Evolutionary conservation across 495 filamentous ascomycete genomes (phyloP).

Genomic region (Aspergillus ostianus): DNA sequence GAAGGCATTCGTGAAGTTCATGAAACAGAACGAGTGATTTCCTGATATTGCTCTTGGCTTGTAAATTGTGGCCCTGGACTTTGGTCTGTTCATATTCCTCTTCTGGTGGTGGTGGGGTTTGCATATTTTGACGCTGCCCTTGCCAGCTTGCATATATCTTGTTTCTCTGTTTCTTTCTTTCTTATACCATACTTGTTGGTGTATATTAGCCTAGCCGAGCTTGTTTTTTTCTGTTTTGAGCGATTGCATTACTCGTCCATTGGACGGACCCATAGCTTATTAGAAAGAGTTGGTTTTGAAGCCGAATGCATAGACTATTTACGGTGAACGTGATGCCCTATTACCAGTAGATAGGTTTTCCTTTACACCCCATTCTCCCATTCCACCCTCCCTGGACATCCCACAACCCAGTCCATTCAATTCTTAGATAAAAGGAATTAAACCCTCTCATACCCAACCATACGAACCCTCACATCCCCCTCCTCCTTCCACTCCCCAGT

Average conservation of each 20-base stretch:
- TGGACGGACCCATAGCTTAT: not conserved
- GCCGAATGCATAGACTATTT: too few relatives aligned
- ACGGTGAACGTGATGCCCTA: too few relatives aligned
- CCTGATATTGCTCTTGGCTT: not conserved
- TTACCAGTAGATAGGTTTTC: too few relatives aligned
- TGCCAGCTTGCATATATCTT: not conserved
- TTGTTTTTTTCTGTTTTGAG: not conserved
- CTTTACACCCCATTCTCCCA: too few relatives aligned
- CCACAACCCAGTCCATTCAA: too few relatives aligned
- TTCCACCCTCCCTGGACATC: not conserved
- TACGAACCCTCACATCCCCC: constrained; percentile 41
- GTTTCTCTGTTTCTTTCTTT: not conserved
- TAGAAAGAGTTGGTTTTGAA: too few relatives aligned
- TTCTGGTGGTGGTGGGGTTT: not conserved
- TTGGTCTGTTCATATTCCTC: not conserved
- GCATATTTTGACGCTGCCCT: too few relatives aligned
- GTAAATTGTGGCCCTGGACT: too few relatives aligned
- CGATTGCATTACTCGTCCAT: not conserved
- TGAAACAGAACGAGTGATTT: constrained; percentile 68
- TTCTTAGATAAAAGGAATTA: constrained; percentile 10
- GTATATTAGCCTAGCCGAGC: constrained; percentile 1
- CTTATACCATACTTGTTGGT: not conserved
- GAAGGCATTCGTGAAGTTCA: constrained; percentile 93
- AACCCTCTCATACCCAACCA: constrained; percentile 45
- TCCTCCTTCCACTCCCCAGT: constrained; percentile 39